These are phyloP conservation scores for barley (Hordeum vulgare) DNA, from an alignment of 176 grass and related monocot genomes.

Conservation along the genomic window MorexV3_pseudomolecules_assembly NC_058522.1:97716125-97716624, in stretches of 20 bases:
- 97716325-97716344: slow-evolving; percentile 82
- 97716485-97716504: neutral
- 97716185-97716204: neutral
- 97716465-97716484: neutral
- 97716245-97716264: neutral
- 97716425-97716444: neutral
- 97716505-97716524: neutral
- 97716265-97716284: neutral
- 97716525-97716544: neutral
- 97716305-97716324: slow-evolving; percentile 77
- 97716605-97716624: too few relatives aligned
- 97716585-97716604: too few relatives aligned
- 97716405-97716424: neutral
- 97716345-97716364: slow-evolving; percentile 68
- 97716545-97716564: neutral
- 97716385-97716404: neutral
- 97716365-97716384: slow-evolving; percentile 81
- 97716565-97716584: too few relatives aligned
- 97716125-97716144: slow-evolving; percentile 20
- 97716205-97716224: neutral
- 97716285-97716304: neutral
- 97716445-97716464: neutral
- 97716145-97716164: neutral
- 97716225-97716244: neutral
- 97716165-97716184: neutral